These are phyloP conservation scores for Spathaspora passalidarum DNA, from an alignment of 805 yeast species.

Conservation along the genomic window DNA sequence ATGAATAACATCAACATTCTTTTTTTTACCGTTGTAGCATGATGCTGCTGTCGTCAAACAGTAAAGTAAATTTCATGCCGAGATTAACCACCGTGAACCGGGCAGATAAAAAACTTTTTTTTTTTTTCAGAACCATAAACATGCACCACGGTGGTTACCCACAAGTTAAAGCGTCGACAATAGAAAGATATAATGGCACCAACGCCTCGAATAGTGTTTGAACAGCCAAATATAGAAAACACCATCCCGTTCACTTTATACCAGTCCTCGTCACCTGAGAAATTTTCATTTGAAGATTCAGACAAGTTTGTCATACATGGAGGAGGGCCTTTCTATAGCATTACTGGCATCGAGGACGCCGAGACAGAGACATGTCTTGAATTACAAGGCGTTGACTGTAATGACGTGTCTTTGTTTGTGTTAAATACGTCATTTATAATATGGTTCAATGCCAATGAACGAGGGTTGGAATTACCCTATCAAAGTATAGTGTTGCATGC, in stretches of 20 bases:
- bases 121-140: no score
- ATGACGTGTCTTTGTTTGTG: conserved; percentile 25
- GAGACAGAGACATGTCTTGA: no score
- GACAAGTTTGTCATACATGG: conserved; percentile 42
- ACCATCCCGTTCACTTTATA: conserved; percentile 32
- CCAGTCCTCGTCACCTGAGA: conserved; percentile 38
- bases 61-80: no score
- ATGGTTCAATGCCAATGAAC: conserved; percentile 20
- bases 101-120: no score
- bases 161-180: no score
- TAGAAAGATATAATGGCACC: conserved; percentile 5
- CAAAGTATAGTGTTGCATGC: conserved; percentile 33
- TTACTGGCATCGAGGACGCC: not conserved
- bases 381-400: conserved; percentile 5
- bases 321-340: conserved; percentile 24
- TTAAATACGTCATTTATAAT: conserved; percentile 32
- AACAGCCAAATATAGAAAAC: conserved; percentile 39
- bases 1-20: not conserved
- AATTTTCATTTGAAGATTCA: conserved; percentile 23
- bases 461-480: conserved; percentile 36
- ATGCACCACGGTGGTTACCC: no score
- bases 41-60: no score
- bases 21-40: not conserved
- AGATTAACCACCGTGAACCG: no score
- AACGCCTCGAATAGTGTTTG: conserved; percentile 11